Evolutionary conservation across 192 early-diverging fungal genomes (phyloP).

Genomic region (Jimgerdemannia flammicorona): DNA sequence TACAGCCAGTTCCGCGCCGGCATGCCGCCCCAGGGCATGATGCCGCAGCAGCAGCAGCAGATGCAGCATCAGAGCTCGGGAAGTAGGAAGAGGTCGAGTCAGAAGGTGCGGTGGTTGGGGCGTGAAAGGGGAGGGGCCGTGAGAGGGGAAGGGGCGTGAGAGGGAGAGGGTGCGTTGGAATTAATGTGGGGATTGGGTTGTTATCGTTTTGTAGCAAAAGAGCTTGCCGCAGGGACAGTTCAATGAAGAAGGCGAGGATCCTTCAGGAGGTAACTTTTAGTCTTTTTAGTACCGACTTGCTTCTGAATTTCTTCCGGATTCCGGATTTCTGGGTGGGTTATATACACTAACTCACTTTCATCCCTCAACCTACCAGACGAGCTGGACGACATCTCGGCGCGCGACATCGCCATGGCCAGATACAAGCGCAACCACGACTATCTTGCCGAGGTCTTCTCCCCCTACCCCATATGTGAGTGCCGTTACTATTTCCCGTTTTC

Average conservation of each 20-base stretch:
- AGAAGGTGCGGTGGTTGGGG: neutral
- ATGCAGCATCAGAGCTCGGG: neutral
- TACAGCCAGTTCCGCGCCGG: neutral
- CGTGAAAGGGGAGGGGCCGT: no score
- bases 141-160: no score
- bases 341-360: neutral
- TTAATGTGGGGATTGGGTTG: no score
- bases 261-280: constrained; percentile 41
- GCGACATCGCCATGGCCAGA: constrained; percentile 59
- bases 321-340: neutral
- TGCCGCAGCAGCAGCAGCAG: neutral
- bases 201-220: neutral
- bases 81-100: neutral
- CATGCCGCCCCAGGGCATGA: neutral
- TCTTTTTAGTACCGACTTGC: no score
- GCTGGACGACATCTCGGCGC: constrained; percentile 50
- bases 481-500: neutral
- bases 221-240: neutral
- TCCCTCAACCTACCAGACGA: constrained; percentile 40
- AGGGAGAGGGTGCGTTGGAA: no score
- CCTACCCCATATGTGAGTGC: constrained; percentile 47
- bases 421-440: constrained; percentile 64
- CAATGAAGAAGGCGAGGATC: constrained; percentile 49
- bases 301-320: no score
- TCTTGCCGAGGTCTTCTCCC: constrained; percentile 62